Conservation (phyloP, 2,329 filamentous ascomycete species). For the Monosporascus sp. region DNA sequence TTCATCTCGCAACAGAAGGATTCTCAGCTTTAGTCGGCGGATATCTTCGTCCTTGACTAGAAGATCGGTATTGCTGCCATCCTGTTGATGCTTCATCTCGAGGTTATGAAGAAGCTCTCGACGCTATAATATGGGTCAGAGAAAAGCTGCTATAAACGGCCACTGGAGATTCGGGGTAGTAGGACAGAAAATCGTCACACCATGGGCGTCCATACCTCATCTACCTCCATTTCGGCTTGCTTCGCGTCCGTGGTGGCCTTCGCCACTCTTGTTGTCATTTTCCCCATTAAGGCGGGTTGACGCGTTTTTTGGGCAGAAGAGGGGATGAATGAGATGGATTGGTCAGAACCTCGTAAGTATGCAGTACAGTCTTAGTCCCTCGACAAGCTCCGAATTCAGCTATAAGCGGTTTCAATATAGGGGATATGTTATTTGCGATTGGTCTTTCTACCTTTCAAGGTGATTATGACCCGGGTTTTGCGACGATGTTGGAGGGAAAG, state of each 20-base stretch:
- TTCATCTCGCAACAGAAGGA: constrained; percentile 70
- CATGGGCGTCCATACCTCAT: constrained; percentile 29
- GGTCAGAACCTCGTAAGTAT: neutral
- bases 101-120: constrained; percentile 47
- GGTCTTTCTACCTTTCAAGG: neutral
- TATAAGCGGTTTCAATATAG: neutral
- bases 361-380: neutral
- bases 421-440: neutral
- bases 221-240: constrained; percentile 31
- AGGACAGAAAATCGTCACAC: neutral
- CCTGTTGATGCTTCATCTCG: constrained; percentile 66
- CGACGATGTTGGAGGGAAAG: constrained; percentile 4
- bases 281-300: constrained; percentile 6
- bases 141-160: neutral
- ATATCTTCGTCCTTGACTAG: constrained; percentile 71
- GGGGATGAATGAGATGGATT: neutral
- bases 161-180: neutral
- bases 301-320: constrained; percentile 6
- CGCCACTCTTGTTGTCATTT: constrained; percentile 19
- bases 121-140: constrained; percentile 30
- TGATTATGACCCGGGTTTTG: neutral
- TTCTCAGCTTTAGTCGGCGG: constrained; percentile 63
- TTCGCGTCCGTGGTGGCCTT: constrained; percentile 22
- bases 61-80: constrained; percentile 59
- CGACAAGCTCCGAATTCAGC: neutral